Conservation (phyloP, 2,329 filamentous ascomycete genomes). For the Samsoniella hepiali region DNA sequence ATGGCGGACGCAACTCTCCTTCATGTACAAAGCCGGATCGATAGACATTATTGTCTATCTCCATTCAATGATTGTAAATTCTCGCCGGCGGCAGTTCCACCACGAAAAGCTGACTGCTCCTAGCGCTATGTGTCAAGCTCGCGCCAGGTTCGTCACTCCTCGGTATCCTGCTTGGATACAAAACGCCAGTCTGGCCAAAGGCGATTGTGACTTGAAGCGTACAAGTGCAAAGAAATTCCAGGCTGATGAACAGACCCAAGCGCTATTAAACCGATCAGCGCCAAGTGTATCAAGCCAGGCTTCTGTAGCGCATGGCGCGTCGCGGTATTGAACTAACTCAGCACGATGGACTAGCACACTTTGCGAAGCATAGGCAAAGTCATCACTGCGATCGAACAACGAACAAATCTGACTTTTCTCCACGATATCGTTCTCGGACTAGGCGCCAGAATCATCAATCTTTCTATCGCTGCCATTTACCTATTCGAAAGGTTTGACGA, state of each 20-base stretch:
- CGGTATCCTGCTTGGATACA: constrained; percentile 6
- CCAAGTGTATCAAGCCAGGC: not conserved
- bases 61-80: not conserved
- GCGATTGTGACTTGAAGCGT: not conserved
- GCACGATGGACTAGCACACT: constrained; percentile 65
- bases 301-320: not conserved
- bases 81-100: no score
- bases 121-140: not conserved
- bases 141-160: not conserved
- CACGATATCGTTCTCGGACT: constrained; percentile 58
- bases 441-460: constrained; percentile 56
- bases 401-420: constrained; percentile 53
- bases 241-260: constrained; percentile 3
- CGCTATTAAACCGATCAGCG: not conserved
- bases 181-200: not conserved
- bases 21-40: constrained; percentile 5
- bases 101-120: not conserved
- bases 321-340: not conserved
- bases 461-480: constrained; percentile 56
- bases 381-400: constrained; percentile 59
- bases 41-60: not conserved
- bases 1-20: not conserved
- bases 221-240: not conserved
- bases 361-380: constrained; percentile 60
- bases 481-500: constrained; percentile 54